Conservation (phyloP, 1,139 yeast genomes). For the Geotrichum histeridarum region DNA sequence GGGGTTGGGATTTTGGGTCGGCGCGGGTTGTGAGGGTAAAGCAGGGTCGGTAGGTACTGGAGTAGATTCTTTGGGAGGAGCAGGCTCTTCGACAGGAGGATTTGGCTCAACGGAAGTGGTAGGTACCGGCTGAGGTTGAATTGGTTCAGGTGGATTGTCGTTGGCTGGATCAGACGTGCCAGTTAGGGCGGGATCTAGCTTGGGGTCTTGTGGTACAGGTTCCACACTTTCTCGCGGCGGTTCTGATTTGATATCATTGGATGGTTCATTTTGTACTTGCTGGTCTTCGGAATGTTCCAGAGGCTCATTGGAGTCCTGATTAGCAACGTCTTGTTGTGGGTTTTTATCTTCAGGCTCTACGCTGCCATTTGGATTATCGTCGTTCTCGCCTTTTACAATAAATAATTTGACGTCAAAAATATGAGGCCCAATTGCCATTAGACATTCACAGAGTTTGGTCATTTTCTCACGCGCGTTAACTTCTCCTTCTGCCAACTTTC, state of each 20-base stretch:
- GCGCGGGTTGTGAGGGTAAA: not conserved
- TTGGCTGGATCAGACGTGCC: not conserved
- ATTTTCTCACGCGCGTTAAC: conserved; percentile 72
- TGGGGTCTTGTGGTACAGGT: not conserved
- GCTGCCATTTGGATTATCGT: conserved; percentile 29
- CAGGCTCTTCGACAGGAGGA: too few relatives aligned
- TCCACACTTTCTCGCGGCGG: not conserved
- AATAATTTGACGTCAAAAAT: conserved; percentile 69
- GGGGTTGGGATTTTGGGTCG: not conserved
- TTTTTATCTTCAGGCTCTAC: conserved; percentile 25
- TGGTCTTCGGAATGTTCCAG: not conserved
- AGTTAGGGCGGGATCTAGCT: not conserved
- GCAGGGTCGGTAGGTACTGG: not conserved
- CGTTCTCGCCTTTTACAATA: conserved; percentile 65
- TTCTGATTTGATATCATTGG: not conserved
- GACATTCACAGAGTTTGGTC: conserved; percentile 81
- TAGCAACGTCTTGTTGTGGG: conserved; percentile 4
- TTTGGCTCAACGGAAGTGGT: too few relatives aligned
- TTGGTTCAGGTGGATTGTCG: not conserved
- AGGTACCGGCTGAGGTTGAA: not conserved
- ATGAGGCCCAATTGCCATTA: conserved; percentile 76
- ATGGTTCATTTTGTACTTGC: not conserved
- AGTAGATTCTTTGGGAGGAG: too few relatives aligned
- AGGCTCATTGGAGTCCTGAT: not conserved
- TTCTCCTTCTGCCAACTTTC: conserved; percentile 45